A percentile compares a stretch with the other conserved stretches of the same genome.
phyloP scores from a whole-genome alignment of 2,329 filamentous ascomycete species.

The Colletotrichum somersetense region DNA sequence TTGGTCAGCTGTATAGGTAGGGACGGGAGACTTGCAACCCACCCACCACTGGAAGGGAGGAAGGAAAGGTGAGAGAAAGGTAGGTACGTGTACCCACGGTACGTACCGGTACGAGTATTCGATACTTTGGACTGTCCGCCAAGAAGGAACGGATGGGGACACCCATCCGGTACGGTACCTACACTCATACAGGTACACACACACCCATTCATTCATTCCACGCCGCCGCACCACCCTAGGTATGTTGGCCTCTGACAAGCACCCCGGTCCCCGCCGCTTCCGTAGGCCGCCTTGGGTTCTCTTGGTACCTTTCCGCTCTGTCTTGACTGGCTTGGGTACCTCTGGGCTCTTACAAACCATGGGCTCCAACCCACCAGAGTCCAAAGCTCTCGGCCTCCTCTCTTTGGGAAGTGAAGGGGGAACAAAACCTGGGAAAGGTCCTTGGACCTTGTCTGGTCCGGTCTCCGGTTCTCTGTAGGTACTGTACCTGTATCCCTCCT shows the following conservation, averaged over 20 bases:
- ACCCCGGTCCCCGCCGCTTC: constrained; percentile 42
- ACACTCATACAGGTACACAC: not conserved
- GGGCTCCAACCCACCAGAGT: constrained; percentile 1
- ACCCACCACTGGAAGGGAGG: too few species aligned
- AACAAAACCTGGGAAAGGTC: constrained; percentile 7
- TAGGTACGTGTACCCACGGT: not conserved
- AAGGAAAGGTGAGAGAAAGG: not conserved
- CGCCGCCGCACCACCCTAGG: not conserved
- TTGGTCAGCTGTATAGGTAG: constrained; percentile 38
- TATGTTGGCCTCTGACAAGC: constrained; percentile 40
- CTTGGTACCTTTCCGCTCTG: constrained; percentile 34
- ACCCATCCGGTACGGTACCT: not conserved
- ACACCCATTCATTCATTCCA: not conserved
- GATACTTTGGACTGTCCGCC: not conserved
- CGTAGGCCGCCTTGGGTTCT: constrained; percentile 38
- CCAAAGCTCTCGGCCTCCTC: constrained; percentile 22
- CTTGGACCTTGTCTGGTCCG: constrained; percentile 24
- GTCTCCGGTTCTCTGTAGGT: constrained; percentile 15
- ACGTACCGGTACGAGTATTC: constrained; percentile 9
- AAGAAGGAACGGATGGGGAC: constrained; percentile 14
- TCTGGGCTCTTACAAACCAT: constrained; percentile 6
- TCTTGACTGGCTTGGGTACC: constrained; percentile 33
- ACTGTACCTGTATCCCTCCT: constrained; percentile 8
- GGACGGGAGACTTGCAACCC: constrained; percentile 21
- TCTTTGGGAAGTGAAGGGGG: not conserved